A percentile compares a stretch with the other conserved stretches of the same genome.
Evolutionary conservation across 768 basidiomycete species (phyloP).

Genomic region (Paxillus involutus): DNA sequence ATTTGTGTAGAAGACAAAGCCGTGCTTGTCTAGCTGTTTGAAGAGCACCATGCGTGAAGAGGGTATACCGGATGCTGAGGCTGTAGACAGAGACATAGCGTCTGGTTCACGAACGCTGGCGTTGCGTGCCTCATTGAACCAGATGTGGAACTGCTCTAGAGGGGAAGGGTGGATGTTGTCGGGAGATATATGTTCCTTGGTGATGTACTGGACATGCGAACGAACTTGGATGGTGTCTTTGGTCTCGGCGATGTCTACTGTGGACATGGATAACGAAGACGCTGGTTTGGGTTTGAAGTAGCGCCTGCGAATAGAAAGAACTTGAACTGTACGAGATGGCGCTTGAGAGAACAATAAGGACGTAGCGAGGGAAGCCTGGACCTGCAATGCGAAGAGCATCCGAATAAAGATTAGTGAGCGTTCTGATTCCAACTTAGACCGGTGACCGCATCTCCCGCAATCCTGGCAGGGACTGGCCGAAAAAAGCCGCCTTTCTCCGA

Average conservation of each 20-base stretch:
- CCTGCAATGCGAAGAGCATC: neutral
- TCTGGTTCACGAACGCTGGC: constrained; percentile 83
- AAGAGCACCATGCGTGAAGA: constrained; percentile 89
- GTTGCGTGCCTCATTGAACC: constrained; percentile 73
- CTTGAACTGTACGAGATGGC: neutral
- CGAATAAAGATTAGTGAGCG: no score
- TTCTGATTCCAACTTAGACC: no score
- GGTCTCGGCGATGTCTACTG: constrained; percentile 38
- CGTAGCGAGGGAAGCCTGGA: neutral
- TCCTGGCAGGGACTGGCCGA: no score
- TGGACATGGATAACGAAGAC: constrained; percentile 17
- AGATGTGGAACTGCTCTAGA: constrained; percentile 79
- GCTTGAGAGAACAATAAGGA: constrained; percentile 8
- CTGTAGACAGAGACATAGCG: constrained; percentile 80
- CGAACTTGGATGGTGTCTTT: constrained; percentile 65
- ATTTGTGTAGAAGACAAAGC: constrained; percentile 97
- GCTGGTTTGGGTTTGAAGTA: neutral
- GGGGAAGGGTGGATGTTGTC: constrained; percentile 63
- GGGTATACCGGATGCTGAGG: constrained; percentile 70
- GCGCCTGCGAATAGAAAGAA: neutral
- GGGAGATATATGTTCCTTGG: constrained; percentile 65
- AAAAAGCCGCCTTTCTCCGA: no score
- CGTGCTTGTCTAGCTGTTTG: constrained; percentile 83
- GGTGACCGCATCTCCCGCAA: no score
- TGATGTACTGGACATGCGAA: constrained; percentile 74